Conservation (phyloP, 2,329 filamentous ascomycete genomes). For the Colletotrichum tanaceti region DNA sequence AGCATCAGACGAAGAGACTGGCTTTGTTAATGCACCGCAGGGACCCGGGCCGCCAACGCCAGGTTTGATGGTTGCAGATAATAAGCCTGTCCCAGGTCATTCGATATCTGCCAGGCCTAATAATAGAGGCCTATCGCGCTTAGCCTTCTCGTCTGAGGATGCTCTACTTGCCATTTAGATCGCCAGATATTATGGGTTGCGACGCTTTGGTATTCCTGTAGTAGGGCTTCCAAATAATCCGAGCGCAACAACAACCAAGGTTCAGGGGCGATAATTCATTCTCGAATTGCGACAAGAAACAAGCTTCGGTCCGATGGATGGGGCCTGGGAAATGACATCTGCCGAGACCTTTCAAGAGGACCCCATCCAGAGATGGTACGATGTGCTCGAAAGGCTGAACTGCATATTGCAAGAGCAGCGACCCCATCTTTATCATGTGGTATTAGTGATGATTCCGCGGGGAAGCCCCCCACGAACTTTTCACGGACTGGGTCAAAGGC, state of each 20-base stretch:
- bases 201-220: no score
- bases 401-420: neutral
- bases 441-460: neutral
- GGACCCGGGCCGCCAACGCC: neutral
- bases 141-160: neutral
- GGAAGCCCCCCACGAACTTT: constrained; percentile 7
- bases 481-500: neutral
- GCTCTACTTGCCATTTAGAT: no score
- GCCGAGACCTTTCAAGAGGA: neutral
- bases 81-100: neutral
- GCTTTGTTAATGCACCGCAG: neutral
- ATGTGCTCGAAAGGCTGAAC: neutral
- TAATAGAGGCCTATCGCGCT: neutral
- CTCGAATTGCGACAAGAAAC: no score
- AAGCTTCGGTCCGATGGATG: neutral
- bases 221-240: neutral
- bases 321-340: neutral
- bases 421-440: neutral
- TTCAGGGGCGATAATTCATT: no score
- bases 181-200: neutral
- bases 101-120: neutral
- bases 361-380: neutral
- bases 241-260: neutral
- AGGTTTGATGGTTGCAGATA: neutral
- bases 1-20: neutral